phyloP scores from a whole-genome alignment of 352 stramenopile species.

The Thalassiosira ordinaria region DNA sequence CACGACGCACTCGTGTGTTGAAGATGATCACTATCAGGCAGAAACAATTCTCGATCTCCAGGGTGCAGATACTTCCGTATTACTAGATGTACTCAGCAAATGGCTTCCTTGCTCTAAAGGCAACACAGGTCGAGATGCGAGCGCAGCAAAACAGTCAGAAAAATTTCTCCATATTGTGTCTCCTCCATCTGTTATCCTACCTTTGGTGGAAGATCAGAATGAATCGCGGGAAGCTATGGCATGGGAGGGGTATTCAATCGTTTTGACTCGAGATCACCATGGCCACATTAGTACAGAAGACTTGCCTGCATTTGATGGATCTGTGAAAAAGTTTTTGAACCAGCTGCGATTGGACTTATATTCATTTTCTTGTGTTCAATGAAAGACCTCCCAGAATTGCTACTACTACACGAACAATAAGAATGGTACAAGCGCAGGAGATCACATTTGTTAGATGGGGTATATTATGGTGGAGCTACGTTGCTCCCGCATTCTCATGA shows the following conservation, averaged over 20 bases:
- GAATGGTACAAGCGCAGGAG: too few relatives aligned
- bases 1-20: constrained; percentile 35
- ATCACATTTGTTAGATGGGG: too few relatives aligned
- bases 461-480: too few relatives aligned
- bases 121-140: background rate
- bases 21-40: constrained; percentile 15
- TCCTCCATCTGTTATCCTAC: constrained; percentile 36
- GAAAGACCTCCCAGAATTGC: too few relatives aligned
- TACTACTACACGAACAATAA: too few relatives aligned
- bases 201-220: constrained; percentile 12
- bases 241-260: constrained; percentile 52
- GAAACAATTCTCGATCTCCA: constrained; percentile 56
- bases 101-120: constrained; percentile 29
- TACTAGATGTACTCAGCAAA: constrained; percentile 32
- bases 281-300: constrained; percentile 76
- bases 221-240: constrained; percentile 2
- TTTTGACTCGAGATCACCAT: constrained; percentile 25
- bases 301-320: constrained; percentile 58
- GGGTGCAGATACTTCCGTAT: constrained; percentile 37
- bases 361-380: constrained; percentile 53
- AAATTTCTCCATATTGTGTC: constrained; percentile 34
- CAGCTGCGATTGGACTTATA: constrained; percentile 61
- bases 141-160: background rate
- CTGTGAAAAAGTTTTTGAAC: constrained; percentile 35
- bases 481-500: too few relatives aligned